Evolutionary conservation across 2,329 filamentous ascomycete species (phyloP), one percentile per base, ranked within the genome.

Genomic region (Myriosclerotinia curreyana): DNA sequence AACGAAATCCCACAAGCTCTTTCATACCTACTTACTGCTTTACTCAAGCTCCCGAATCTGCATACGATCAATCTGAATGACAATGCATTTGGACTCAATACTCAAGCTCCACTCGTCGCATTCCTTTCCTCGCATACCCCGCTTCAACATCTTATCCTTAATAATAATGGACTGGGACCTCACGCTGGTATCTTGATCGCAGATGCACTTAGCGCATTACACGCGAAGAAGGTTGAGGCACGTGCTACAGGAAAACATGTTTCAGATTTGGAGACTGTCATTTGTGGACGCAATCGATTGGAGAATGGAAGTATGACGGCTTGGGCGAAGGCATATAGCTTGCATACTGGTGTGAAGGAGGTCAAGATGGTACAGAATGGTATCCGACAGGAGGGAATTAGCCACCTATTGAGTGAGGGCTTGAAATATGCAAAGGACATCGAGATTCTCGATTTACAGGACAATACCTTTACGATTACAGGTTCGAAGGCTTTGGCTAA

Each of bases 341-440:
- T 94, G 65, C 92, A 98, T 75, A 86, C 84, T 69, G 88, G 89
- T 64, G 84, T 99, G 68, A 90, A 88, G 78, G 87, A 87, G 65
- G 86, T 99, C 71, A 96, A 94, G 82, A 98, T 99, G 95, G 92
- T 96, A 34, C 95, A 98, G 78, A 98, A 99, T 76, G 95, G 95
- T 60, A 99, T 99, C 71, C 86, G 95, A 51, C 91, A 94, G 75
- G 92, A 98, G 77, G 95, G 95, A 66, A 95, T 98, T 73, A 87
- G 87, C 55, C 84, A 89, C 69, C 81, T 99, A 64, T 80, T 99
- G 68, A 87, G 85, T 66, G 82, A 93, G 61, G 95, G 95, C 67
- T 82, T 99, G 61, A 85, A 82, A 68, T 83, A 91, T 72, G 86
- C 91, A 59, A 81, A 80, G 40, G 79, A 81, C 52, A 82, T 99